Conservation (phyloP, 2,329 filamentous ascomycete species). For the Blumeria graminis region DNA sequence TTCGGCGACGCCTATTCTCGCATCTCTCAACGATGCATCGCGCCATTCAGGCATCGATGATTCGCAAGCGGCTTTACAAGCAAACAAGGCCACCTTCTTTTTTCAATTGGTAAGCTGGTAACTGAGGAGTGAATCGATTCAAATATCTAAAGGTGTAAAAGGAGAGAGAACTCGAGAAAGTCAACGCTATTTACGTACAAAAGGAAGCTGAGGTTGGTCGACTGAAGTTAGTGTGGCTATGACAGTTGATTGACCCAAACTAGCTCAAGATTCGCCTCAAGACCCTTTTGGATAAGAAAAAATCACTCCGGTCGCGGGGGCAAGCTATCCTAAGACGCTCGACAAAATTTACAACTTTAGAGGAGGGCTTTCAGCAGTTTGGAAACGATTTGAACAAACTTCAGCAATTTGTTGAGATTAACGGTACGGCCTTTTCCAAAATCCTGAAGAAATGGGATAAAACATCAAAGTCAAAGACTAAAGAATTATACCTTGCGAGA, state of each 20-base stretch:
- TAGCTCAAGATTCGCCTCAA: constrained; percentile 83
- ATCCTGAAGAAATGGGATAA: constrained; percentile 99
- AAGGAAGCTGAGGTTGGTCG: constrained; percentile 78
- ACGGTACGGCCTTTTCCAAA: constrained; percentile 93
- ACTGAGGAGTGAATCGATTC: constrained; percentile 6
- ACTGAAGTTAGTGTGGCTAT: neutral
- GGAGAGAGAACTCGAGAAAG: constrained; percentile 96
- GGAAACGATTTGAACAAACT: constrained; percentile 92
- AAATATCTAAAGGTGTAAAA: constrained; percentile 24
- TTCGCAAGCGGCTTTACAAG: constrained; percentile 73
- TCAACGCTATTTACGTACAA: constrained; percentile 92
- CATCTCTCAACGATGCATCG: constrained; percentile 43
- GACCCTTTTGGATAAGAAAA: constrained; percentile 87
- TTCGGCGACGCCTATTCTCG: constrained; percentile 68
- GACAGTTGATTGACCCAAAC: constrained; percentile 3
- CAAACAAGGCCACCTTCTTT: constrained; percentile 97
- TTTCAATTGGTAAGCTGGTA: constrained; percentile 56
- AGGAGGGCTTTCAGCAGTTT: constrained; percentile 95
- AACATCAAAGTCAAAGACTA: constrained; percentile 95
- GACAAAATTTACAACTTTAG: constrained; percentile 78
- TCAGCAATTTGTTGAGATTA: constrained; percentile 95
- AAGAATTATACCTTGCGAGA: constrained; percentile 85
- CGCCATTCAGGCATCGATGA: constrained; percentile 29
- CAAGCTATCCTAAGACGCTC: constrained; percentile 64
- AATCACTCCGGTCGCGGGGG: constrained; percentile 57